These are phyloP conservation scores for Terfezia claveryi DNA, from an alignment of 495 filamentous ascomycete genomes.

Conservation along the genomic window DNA sequence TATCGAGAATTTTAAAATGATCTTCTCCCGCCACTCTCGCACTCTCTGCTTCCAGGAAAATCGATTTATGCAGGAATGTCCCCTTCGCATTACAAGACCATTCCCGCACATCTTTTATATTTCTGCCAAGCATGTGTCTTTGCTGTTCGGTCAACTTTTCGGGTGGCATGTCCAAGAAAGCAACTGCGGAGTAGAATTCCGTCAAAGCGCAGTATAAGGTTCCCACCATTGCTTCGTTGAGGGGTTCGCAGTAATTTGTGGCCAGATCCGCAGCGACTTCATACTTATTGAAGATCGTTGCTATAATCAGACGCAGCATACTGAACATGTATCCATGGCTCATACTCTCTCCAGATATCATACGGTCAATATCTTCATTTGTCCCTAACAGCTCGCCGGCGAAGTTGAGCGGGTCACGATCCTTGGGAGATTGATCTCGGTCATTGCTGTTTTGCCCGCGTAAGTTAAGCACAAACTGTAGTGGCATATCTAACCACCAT, in stretches of 20 bases:
- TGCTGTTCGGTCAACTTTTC: slow-evolving; percentile 13
- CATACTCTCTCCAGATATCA: slow-evolving; percentile 16
- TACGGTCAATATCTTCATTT: slow-evolving; percentile 6
- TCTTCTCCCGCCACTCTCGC: slow-evolving; percentile 5
- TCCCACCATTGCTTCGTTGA: slow-evolving; percentile 10
- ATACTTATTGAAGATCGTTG: slow-evolving; percentile 15
- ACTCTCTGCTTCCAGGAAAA: slow-evolving; percentile 15
- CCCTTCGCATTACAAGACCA: slow-evolving; percentile 13
- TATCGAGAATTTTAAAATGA: slow-evolving; percentile 16
- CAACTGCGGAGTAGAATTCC: slow-evolving; percentile 16
- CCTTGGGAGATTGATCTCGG: too few relatives aligned
- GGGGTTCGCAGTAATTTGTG: slow-evolving; percentile 14
- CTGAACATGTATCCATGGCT: slow-evolving; percentile 20
- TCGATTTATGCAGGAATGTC: slow-evolving; percentile 17
- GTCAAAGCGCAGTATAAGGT: slow-evolving; percentile 14
- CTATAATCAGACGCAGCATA: slow-evolving; percentile 18
- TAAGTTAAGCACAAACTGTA: slow-evolving; percentile 18
- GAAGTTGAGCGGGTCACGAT: slow-evolving; percentile 14
- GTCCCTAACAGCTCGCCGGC: slow-evolving; percentile 16
- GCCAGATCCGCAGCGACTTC: slow-evolving; percentile 15
- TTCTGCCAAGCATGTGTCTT: slow-evolving; percentile 9
- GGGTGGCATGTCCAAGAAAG: slow-evolving; percentile 12
- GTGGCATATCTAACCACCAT: slow-evolving; percentile 18
- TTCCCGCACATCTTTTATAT: slow-evolving; percentile 12
- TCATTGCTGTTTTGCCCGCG: slow-evolving; percentile 13